These are phyloP conservation scores for Fusarium decemcellulare DNA, from an alignment of 2,329 filamentous ascomycete species.

Conservation along the genomic window DNA sequence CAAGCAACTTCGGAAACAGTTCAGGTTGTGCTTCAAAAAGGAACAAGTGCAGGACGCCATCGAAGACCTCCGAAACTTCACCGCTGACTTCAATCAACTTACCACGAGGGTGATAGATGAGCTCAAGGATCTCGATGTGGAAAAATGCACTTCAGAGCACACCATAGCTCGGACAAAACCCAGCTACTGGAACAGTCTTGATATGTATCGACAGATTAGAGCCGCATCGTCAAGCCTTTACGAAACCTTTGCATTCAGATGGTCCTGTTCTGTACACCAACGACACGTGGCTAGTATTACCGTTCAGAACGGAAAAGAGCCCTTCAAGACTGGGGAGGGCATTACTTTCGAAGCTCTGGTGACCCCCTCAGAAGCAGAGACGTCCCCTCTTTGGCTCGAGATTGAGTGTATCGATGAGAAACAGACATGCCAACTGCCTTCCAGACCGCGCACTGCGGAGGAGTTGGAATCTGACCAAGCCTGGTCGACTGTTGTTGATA, in stretches of 20 bases:
- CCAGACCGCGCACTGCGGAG: too few relatives aligned
- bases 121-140: not conserved
- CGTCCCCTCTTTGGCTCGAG: too few relatives aligned
- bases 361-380: too few relatives aligned
- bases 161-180: rapidly evolving
- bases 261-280: not conserved
- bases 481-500: too few relatives aligned
- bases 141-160: not conserved
- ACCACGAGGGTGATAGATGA: not conserved
- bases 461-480: too few relatives aligned
- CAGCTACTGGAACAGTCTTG: not conserved
- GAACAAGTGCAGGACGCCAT: not conserved
- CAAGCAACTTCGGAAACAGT: not conserved
- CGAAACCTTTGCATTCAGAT: not conserved
- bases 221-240: not conserved
- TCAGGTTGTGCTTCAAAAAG: not conserved
- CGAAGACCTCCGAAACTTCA: not conserved
- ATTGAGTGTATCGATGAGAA: too few relatives aligned
- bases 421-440: too few relatives aligned
- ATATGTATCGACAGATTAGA: not conserved
- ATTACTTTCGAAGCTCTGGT: not conserved
- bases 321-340: not conserved
- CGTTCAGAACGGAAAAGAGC: not conserved
- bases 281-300: not conserved
- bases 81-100: not conserved